A percentile compares a stretch with the other conserved stretches of the same genome.
phyloP scores from a whole-genome alignment of 2,329 filamentous ascomycete genomes.

The Didymella exigua region DNA sequence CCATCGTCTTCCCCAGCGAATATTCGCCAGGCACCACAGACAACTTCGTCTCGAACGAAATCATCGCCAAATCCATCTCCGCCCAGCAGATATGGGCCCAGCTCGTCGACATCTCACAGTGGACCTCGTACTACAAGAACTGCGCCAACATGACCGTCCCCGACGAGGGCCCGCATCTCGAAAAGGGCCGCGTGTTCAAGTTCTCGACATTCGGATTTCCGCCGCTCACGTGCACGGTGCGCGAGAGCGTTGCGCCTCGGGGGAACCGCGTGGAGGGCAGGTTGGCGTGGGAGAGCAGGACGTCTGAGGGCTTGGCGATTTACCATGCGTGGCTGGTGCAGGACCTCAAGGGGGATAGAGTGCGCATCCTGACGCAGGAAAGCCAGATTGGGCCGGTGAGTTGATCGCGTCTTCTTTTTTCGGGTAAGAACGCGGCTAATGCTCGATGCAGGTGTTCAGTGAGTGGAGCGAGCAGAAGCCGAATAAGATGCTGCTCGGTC shows the following conservation, averaged over 20 bases:
- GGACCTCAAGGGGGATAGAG: conserved; percentile 38
- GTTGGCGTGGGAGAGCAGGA: conserved; percentile 29
- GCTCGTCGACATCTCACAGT: conserved; percentile 43
- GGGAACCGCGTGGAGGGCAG: conserved; percentile 27
- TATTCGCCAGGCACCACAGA: conserved; percentile 47
- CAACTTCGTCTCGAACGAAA: conserved; percentile 47
- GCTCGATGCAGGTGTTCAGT: conserved; percentile 20
- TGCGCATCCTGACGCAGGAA: conserved; percentile 46
- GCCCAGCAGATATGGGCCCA: conserved; percentile 41
- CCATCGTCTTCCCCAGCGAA: conserved; percentile 41
- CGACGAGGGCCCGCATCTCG: conserved; percentile 25
- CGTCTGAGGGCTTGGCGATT: conserved; percentile 34
- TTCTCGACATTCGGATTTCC: conserved; percentile 48
- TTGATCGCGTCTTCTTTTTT: background rate
- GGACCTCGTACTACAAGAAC: conserved; percentile 46
- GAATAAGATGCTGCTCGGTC: conserved; percentile 46
- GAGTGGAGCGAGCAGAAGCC: conserved; percentile 37
- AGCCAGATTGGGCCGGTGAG: conserved; percentile 38
- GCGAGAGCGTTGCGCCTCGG: conserved; percentile 20
- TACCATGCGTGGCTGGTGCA: conserved; percentile 48
- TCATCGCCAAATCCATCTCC: conserved; percentile 34
- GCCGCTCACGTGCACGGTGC: conserved; percentile 32
- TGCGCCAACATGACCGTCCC: conserved; percentile 38
- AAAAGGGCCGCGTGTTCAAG: conserved; percentile 38
- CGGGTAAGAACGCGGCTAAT: background rate